Base-by-base conservation (phyloP, 257 asterid species). In the Salvia rosmarinus region DNA sequence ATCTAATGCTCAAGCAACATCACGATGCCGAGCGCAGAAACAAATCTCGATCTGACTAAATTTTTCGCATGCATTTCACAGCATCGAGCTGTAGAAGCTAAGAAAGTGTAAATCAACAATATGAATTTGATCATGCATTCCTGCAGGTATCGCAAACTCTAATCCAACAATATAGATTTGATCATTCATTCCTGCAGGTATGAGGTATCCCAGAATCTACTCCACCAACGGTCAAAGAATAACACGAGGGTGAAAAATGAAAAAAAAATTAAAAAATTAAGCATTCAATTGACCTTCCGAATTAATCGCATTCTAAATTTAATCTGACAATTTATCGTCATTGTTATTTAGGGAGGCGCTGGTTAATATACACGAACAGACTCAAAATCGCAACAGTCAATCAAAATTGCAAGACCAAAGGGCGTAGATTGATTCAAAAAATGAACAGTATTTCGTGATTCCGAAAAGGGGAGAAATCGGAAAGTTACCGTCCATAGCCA, bases 401-500 rank as follows among this genome's bases (percentile, higher is more conserved):
- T 52, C 40, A 30, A 43, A 6, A 47, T 58, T 28, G 5, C 67
- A 60, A 6, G 42, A 16, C 51, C 6, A 34, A 42, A 10, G 49
- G 21, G 55, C 51, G 39, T 20, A 39, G 64, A 74, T 19, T 52
- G 50, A 61, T 68, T 10, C 0, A 46, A 42, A 19, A 17, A 8
- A 44, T 17, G 44, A 51, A 30, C 20, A 14, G 16, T 3, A 37
- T 39, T 16, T 56, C 4, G 23, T 52, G 59, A 67, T 14, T 46
- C 20, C 32, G 44, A 21, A 6, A 32, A 17, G 3, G 10, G 12
- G 30, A 58, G 54, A 44, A 40, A 63, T 21, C 5, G 40, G 34
- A 19, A 64, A 34, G 23, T 17, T 81, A 81, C 85, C 85, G 73
- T 81, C 82, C 85, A 81, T 81, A 50, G 52, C 16, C 67, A 58